Evolutionary conservation across 495 filamentous ascomycete species (phyloP).

Genomic region (Penicillium steckii): DNA sequence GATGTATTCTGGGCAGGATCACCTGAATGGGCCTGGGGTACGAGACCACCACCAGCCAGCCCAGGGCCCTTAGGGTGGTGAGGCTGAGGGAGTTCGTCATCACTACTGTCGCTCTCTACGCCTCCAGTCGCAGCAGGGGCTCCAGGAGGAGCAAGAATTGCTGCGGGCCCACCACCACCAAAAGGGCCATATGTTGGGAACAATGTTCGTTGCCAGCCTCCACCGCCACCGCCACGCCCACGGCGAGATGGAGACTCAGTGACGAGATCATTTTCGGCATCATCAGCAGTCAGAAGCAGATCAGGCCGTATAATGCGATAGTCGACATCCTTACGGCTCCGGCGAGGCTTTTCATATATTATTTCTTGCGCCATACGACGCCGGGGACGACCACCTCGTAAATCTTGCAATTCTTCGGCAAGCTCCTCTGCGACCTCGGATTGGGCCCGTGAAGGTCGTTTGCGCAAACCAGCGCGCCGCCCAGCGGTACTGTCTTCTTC

Average conservation of each 20-base stretch:
- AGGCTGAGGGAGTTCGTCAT: conserved; percentile 72
- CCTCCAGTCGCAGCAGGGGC: conserved; percentile 68
- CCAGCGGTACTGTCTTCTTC: conserved; percentile 50
- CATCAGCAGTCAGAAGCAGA: conserved; percentile 61
- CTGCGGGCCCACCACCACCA: conserved; percentile 72
- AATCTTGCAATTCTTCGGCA: conserved; percentile 71
- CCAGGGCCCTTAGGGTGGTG: conserved; percentile 59
- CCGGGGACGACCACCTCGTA: conserved; percentile 54
- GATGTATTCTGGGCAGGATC: conserved; percentile 60
- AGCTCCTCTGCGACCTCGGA: conserved; percentile 70
- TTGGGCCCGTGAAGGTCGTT: conserved; percentile 46
- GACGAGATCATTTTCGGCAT: conserved; percentile 57
- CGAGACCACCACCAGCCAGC: conserved; percentile 51
- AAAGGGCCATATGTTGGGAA: conserved; percentile 90
- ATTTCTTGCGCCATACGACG: conserved; percentile 54
- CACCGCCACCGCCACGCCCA: conserved; percentile 52
- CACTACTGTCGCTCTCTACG: conserved; percentile 92
- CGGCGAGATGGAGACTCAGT: conserved; percentile 67
- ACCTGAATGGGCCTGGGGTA: conserved; percentile 61
- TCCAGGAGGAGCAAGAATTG: conserved; percentile 76
- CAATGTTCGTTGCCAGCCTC: conserved; percentile 70
- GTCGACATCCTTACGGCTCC: conserved; percentile 61
- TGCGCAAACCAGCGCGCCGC: conserved; percentile 51
- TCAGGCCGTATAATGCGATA: conserved; percentile 78
- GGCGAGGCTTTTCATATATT: conserved; percentile 56